phyloP scores from a whole-genome alignment of 257 asterid genomes.

The Solanum bukasovii region DNA sequence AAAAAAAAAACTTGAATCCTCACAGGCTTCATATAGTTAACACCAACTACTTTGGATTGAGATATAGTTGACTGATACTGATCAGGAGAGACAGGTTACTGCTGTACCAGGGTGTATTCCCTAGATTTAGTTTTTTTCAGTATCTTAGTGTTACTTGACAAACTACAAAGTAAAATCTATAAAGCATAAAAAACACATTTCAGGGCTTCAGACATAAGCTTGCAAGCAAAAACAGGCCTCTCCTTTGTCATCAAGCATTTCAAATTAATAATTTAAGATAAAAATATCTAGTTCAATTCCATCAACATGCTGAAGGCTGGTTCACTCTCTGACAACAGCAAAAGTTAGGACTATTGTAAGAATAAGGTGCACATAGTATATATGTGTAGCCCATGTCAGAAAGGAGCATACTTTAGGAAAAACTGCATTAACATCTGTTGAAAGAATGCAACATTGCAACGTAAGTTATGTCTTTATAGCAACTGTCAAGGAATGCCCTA shows the following conservation, averaged over 20 bases:
- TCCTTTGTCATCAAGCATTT: not conserved
- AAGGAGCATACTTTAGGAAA: slow-evolving; percentile 3
- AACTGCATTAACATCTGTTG: slow-evolving; percentile 1
- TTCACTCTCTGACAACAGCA: not conserved
- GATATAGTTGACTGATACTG: not conserved
- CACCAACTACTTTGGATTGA: not conserved
- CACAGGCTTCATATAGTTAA: not conserved
- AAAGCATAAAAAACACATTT: not conserved
- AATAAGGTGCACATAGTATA: not conserved
- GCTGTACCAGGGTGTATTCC: not conserved
- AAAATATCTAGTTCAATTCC: not conserved
- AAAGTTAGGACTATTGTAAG: not conserved
- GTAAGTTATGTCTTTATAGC: slow-evolving; percentile 2
- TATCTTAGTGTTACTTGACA: not conserved
- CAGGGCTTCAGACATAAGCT: not conserved
- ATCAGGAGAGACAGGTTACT: not conserved
- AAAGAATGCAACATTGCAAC: slow-evolving; percentile 2
- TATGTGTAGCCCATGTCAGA: not conserved
- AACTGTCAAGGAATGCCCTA: slow-evolving; percentile 1
- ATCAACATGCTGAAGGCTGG: not conserved
- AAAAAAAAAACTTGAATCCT: not conserved
- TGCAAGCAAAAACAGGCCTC: not conserved
- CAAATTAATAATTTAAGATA: not conserved
- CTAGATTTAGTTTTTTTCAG: not conserved
- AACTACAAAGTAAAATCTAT: not conserved